Base-by-base conservation (phyloP, 176 grass and related monocot species). In the Pontederia crassipes region DNA sequence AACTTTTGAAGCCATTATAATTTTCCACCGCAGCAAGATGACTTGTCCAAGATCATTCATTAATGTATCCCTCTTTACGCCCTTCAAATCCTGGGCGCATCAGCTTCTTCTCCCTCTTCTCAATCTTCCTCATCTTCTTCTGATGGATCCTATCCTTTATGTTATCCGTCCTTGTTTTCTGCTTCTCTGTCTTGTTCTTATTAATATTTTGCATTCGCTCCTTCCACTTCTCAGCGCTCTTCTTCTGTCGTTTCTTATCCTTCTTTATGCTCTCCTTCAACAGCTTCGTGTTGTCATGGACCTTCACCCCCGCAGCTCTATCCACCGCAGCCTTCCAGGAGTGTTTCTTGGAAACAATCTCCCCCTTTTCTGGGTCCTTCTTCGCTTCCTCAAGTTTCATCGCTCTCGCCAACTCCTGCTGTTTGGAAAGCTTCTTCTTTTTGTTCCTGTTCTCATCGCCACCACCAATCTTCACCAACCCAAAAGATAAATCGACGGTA, bases 71-170 rank as follows among this genome's bases (percentile, higher is more conserved):
- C 56, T 88, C 78, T 80, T 91, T 97, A 52, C 79, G 67, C 11
- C 87, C 87, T 66, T 97, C 93, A 75, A 91, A 97, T 4, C 93
- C 87, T 6, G 92, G 87, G 16, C 84, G 74, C 83, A 88, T 88
- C 48, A 88, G 84, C 61, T 97, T 97, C 74, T 92, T 92, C 81
- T 97, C 87, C 0, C 93, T 83, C 84, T 97, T 92, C 63, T 97
- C 93, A 24, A 97, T 88, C 57, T 79, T 81, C 59, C 79, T 71
- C 67, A 80, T 78, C 79, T 79, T 92, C 67, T 91, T 88, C 52
- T 88, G 81, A 8, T 98, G 67, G 67, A 86, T 83, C 59, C 84
- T 86, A 45, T 76, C 93, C 64, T 58, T 65, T 12, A 98, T 88
- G 71, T 98, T 92, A 10, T 78, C 79, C 0, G 68, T 73, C 64